These are phyloP conservation scores for Aspergillus viridinutans DNA, from an alignment of 2,329 filamentous ascomycete genomes.

Conservation along the genomic window DNA sequence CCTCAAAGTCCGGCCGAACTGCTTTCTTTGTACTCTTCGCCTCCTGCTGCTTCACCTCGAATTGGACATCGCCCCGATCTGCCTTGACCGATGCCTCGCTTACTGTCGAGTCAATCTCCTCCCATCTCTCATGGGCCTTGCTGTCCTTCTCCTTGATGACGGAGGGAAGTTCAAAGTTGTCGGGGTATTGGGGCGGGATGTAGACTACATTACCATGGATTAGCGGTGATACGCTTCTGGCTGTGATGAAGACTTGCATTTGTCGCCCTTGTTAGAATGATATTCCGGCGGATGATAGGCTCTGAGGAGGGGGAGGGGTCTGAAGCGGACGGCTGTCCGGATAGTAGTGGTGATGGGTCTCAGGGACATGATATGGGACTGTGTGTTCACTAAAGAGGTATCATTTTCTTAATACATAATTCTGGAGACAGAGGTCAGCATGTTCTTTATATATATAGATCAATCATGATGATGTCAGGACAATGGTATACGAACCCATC, in stretches of 20 bases:
- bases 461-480: no score
- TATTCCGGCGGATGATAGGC: not conserved
- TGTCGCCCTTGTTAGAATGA: slow-evolving; percentile 5
- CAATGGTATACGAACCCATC: no score
- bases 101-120: slow-evolving; percentile 11
- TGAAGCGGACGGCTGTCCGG: no score
- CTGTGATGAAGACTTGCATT: slow-evolving; percentile 1
- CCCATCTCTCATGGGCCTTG: slow-evolving; percentile 4
- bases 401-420: no score
- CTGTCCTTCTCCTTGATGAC: slow-evolving; percentile 4
- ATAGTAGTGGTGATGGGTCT: no score
- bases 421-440: no score
- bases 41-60: slow-evolving; percentile 4
- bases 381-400: no score
- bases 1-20: slow-evolving; percentile 2
- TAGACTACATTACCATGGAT: slow-evolving; percentile 3
- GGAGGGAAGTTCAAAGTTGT: slow-evolving; percentile 7
- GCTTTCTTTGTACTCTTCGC: slow-evolving; percentile 3
- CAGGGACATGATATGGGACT: no score
- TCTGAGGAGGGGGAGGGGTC: not conserved
- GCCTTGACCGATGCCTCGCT: slow-evolving; percentile 13
- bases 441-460: no score
- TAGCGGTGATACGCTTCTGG: not conserved
- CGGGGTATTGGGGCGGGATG: slow-evolving; percentile 8
- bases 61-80: slow-evolving; percentile 11